A percentile compares a stretch with the other conserved stretches of the same genome.
These are phyloP conservation scores for Scedosporium minutisporum DNA, from an alignment of 2,329 filamentous ascomycete genomes.

Conservation along the genomic window DNA sequence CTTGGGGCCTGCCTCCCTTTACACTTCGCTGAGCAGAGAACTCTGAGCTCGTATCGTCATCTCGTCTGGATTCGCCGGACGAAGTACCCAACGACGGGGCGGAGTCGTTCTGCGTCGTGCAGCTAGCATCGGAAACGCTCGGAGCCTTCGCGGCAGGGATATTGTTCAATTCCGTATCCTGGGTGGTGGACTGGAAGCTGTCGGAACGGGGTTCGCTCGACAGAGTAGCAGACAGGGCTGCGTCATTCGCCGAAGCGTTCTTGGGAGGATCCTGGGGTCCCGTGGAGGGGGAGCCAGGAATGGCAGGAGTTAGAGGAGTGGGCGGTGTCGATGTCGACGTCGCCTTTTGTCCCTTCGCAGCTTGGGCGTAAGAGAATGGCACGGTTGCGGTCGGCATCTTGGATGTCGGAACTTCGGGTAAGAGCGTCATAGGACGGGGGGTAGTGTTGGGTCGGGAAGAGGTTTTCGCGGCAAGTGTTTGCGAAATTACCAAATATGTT, in stretches of 20 bases:
- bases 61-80: constrained; percentile 2
- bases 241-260: not conserved
- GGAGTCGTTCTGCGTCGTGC: constrained; percentile 7
- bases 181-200: not conserved
- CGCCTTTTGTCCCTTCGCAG: constrained; percentile 63
- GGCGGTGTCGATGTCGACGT: constrained; percentile 4
- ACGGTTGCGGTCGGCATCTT: constrained; percentile 43
- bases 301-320: not conserved
- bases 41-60: constrained; percentile 4
- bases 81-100: constrained; percentile 1
- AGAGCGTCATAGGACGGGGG: not conserved
- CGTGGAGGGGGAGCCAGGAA: not conserved
- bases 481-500: not conserved
- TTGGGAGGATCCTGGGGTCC: constrained; percentile 2
- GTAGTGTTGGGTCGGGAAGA: not conserved
- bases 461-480: not conserved
- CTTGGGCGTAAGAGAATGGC: constrained; percentile 89
- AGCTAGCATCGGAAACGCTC: constrained; percentile 6
- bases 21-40: constrained; percentile 4
- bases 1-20: constrained; percentile 1
- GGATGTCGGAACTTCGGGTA: constrained; percentile 5
- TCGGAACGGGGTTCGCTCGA: not conserved
- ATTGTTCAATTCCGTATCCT: not conserved
- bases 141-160: constrained; percentile 1
- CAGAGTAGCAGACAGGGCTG: not conserved